Conservation (phyloP, 768 basidiomycete species). For the Mycena rosella region DNA sequence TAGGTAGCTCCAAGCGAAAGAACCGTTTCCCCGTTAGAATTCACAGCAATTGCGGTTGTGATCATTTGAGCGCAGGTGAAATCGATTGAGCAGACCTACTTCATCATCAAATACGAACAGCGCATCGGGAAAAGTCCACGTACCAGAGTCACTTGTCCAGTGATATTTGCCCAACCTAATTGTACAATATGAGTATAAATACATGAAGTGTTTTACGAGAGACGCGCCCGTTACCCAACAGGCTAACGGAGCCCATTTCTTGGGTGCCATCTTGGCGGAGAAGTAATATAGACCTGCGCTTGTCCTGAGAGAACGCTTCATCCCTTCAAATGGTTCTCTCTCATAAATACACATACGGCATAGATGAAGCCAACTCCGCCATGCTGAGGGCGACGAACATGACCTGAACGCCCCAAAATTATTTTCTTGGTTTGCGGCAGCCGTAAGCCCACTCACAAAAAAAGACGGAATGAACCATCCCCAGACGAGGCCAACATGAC, state of each 20-base stretch:
- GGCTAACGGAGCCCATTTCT: slow-evolving; percentile 69
- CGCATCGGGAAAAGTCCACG: background rate
- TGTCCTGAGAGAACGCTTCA: slow-evolving; percentile 58
- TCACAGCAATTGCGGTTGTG: slow-evolving; percentile 74
- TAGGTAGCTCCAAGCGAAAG: slow-evolving; percentile 74
- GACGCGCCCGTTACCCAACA: slow-evolving; percentile 69
- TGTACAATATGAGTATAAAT: background rate
- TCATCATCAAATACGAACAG: background rate
- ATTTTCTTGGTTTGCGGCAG: no score
- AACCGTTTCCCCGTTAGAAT: slow-evolving; percentile 63
- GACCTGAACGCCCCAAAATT: no score
- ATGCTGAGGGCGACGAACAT: slow-evolving; percentile 77
- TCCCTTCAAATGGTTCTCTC: background rate
- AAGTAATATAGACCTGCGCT: slow-evolving; percentile 87
- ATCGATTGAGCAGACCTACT: slow-evolving; percentile 75
- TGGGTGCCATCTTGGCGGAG: slow-evolving; percentile 79
- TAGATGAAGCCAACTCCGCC: slow-evolving; percentile 79
- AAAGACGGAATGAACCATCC: slow-evolving; percentile 81
- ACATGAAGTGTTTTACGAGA: background rate
- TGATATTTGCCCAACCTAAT: slow-evolving; percentile 78
- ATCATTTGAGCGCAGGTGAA: slow-evolving; percentile 87
- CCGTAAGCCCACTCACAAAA: no score
- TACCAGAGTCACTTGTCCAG: slow-evolving; percentile 64
- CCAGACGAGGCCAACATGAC: slow-evolving; percentile 83
- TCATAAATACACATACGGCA: slow-evolving; percentile 68